Base-by-base conservation (phyloP, 2,329 filamentous ascomycete species). In the Coniochaeta pulveracea region DNA sequence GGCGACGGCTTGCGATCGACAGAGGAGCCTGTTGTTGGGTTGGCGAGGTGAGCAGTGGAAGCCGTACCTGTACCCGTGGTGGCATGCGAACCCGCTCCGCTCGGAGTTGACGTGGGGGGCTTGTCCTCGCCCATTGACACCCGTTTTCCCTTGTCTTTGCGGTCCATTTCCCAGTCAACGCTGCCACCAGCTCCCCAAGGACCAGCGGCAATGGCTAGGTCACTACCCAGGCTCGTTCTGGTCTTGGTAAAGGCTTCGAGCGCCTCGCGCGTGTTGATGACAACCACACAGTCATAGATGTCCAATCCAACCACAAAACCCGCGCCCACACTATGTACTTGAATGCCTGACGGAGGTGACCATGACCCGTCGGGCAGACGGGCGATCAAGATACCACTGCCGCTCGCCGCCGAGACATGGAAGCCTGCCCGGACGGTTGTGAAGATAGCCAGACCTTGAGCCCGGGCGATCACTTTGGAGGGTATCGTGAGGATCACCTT, bases 201-300 rank as follows among this genome's bases (percentile, higher is more conserved):
- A 0, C 71, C 78, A 0, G 84, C 85, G 1, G 77, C 76, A 5
- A 83, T 81, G 39, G 80, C 80, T 21, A 93, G 61, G 48, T 91
- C 84, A 22, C 79, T 80, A 3, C 85, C 85, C 1, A 93, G 58
- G 1, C 81, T 88, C 42, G 83, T 76, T 10, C 85, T 72, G 2
- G 83, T 67, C 37, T 73, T 75, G 38, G 79, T 81, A 54, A 93
- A 93, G 0, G 82, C 80, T 11, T 80, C 72, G 26, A 93, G 62
- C 0, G 85, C 85, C 43, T 82, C 70, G 26, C 72, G 66, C 4
- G 72, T 82, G 58, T 93, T 93, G 54, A 93, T 86, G 22, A 93
- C 80, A 16, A 86, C 75, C 3, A 93, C 83, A 45, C 83, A 91
- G 52, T 93, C 85, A 58, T 91, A 93, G 18, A 93, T 85, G 52